phyloP scores from a whole-genome alignment of 2,329 filamentous ascomycete genomes.

The Amphichorda felina region DNA sequence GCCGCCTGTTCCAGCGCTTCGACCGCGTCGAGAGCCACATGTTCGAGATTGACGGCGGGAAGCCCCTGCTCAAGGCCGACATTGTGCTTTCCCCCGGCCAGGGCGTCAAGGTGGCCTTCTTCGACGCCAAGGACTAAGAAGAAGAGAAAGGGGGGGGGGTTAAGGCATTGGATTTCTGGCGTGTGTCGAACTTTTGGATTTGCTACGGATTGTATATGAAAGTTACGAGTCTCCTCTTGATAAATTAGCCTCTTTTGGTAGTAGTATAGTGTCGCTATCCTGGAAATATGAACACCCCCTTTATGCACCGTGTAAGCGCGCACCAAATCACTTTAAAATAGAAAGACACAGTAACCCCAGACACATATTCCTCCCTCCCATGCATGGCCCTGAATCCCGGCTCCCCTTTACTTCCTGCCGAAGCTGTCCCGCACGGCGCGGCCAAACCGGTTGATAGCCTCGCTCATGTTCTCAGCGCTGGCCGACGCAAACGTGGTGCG shows the following conservation, averaged over 20 bases:
- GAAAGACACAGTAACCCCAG: no score
- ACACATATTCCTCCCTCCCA: no score
- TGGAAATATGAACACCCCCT: no score
- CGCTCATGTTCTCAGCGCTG: slow-evolving; percentile 54
- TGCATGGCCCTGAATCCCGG: no score
- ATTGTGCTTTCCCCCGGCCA: slow-evolving; percentile 48
- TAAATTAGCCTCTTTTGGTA: no score
- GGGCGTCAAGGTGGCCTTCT: slow-evolving; percentile 44
- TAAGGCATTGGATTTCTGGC: no score
- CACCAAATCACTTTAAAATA: no score
- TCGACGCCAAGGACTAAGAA: slow-evolving; percentile 2
- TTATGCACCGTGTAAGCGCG: no score
- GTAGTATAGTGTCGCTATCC: no score
- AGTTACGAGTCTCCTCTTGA: neutral
- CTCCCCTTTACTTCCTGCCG: slow-evolving; percentile 15
- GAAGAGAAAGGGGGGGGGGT: no score
- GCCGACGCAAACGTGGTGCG: slow-evolving; percentile 83
- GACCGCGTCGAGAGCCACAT: slow-evolving; percentile 48
- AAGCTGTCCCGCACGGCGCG: slow-evolving; percentile 54
- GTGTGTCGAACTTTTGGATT: no score
- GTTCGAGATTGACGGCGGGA: slow-evolving; percentile 39
- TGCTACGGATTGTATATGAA: no score
- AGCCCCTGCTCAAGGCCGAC: slow-evolving; percentile 42
- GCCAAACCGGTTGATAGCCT: slow-evolving; percentile 66
- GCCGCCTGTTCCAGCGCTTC: slow-evolving; percentile 62